Evolutionary conservation across 108 stramenopile species (phyloP).

Genomic region (Tribonema minus): DNA sequence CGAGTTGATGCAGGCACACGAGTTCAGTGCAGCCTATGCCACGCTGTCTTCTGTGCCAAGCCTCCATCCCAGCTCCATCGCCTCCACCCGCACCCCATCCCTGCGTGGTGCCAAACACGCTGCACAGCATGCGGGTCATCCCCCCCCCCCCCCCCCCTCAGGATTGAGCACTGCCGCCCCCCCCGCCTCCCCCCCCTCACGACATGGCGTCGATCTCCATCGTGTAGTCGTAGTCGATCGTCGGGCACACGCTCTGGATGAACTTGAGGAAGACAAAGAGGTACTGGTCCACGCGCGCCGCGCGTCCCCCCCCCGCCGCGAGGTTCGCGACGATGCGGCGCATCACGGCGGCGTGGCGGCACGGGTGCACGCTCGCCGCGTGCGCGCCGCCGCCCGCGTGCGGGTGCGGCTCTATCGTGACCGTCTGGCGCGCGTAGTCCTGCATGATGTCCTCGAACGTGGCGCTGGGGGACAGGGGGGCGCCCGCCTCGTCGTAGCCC

Average conservation of each 20-base stretch:
- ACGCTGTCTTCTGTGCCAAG: too few relatives aligned
- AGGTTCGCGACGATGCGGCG: slow-evolving; percentile 87
- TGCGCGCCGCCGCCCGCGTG: slow-evolving; percentile 68
- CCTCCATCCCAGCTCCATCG: too few relatives aligned
- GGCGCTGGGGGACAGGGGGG: background rate
- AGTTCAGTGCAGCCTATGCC: too few relatives aligned
- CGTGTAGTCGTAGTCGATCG: slow-evolving; percentile 98
- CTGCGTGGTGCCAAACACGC: too few relatives aligned
- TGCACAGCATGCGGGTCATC: too few relatives aligned
- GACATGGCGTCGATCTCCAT: slow-evolving; percentile 71
- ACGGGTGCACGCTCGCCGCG: slow-evolving; percentile 93
- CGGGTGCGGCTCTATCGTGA: slow-evolving; percentile 95
- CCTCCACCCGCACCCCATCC: too few relatives aligned
- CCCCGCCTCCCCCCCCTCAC: too few relatives aligned
- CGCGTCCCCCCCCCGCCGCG: slow-evolving; percentile 56
- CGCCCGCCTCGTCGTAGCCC: slow-evolving; percentile 71
- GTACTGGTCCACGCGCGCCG: slow-evolving; percentile 84
- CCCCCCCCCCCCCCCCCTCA: too few relatives aligned
- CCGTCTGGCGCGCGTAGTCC: slow-evolving; percentile 96
- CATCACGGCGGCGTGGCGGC: slow-evolving; percentile 97
- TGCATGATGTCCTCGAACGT: slow-evolving; percentile 90
- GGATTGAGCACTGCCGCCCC: too few relatives aligned
- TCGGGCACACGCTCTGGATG: slow-evolving; percentile 92
- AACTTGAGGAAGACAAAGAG: slow-evolving; percentile 98
- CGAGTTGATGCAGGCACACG: too few relatives aligned